Evolutionary conservation across 495 filamentous ascomycete genomes (phyloP).

Genomic region (Penicillium longicatenatum): DNA sequence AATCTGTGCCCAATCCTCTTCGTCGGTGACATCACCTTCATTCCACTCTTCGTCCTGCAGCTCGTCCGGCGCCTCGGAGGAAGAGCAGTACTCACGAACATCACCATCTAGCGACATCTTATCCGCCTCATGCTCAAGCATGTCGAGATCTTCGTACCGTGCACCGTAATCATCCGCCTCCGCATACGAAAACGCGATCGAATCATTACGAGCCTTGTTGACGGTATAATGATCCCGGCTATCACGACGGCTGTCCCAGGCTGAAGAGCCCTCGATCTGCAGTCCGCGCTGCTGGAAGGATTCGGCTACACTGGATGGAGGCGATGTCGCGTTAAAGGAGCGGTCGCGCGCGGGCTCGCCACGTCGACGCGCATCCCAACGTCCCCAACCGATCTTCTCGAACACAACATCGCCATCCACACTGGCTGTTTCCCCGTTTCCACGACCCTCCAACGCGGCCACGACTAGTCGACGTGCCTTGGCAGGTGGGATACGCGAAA

Average conservation of each 20-base stretch:
- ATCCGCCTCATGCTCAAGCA: constrained; percentile 86
- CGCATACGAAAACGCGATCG: constrained; percentile 71
- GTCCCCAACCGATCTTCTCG: constrained; percentile 96
- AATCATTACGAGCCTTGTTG: constrained; percentile 65
- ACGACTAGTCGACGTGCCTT: constrained; percentile 90
- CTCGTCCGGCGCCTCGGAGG: constrained; percentile 71
- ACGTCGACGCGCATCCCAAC: constrained; percentile 83
- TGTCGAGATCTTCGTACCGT: constrained; percentile 52
- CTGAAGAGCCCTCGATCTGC: constrained; percentile 58
- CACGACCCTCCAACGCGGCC: constrained; percentile 76
- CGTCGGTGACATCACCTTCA: constrained; percentile 87
- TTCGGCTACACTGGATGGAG: constrained; percentile 55
- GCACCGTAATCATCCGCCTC: constrained; percentile 47
- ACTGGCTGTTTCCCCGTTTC: constrained; percentile 64
- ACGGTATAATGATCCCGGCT: constrained; percentile 43
- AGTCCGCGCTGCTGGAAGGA: constrained; percentile 57
- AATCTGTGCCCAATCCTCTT: constrained; percentile 94
- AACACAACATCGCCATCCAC: constrained; percentile 78
- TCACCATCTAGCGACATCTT: constrained; percentile 92
- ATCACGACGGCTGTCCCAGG: constrained; percentile 50
- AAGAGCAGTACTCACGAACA: constrained; percentile 65
- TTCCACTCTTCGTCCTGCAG: constrained; percentile 63
- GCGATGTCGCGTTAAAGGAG: constrained; percentile 37
- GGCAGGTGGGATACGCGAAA: constrained; percentile 84
- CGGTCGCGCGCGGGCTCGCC: constrained; percentile 61